Percentiles rank a stretch among this genome's conserved stretches.
These are phyloP conservation scores for Pluteus cervinus DNA, from an alignment of 768 basidiomycete species.

Conservation along the genomic window DNA sequence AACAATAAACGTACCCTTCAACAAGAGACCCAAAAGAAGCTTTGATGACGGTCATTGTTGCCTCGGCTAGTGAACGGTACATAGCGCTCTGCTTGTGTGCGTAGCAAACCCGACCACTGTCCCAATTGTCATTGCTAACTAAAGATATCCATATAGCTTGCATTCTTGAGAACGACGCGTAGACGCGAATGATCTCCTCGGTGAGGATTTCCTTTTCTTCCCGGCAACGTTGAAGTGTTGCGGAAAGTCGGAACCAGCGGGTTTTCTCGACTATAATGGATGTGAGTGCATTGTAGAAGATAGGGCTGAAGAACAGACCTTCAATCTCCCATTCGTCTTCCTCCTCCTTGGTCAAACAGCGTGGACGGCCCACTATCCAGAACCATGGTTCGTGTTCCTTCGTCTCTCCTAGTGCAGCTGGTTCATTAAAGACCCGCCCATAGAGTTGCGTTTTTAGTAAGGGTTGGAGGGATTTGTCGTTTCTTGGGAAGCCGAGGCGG, in stretches of 20 bases:
- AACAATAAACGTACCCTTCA: no score
- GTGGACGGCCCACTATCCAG: neutral
- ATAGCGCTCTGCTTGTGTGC: neutral
- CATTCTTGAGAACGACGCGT: no score
- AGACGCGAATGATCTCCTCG: no score
- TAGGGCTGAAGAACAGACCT: no score
- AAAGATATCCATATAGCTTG: no score
- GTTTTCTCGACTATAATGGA: neutral
- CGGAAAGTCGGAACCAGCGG: neutral
- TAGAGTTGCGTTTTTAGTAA: neutral
- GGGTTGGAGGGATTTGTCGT: neutral
- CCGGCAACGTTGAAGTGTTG: neutral
- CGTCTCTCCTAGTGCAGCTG: neutral
- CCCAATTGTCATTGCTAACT: neutral
- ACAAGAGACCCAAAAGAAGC: no score
- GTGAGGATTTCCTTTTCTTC: neutral
- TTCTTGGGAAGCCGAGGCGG: neutral
- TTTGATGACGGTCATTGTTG: no score
- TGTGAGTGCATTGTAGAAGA: no score
- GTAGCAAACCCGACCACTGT: neutral
- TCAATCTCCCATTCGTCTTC: no score
- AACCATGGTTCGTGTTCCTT: neutral
- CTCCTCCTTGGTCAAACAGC: neutral
- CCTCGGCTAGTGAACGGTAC: no score
- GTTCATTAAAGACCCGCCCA: neutral